Base-by-base conservation (phyloP, 2,329 filamentous ascomycete species). In the Exophiala calicioides region DNA sequence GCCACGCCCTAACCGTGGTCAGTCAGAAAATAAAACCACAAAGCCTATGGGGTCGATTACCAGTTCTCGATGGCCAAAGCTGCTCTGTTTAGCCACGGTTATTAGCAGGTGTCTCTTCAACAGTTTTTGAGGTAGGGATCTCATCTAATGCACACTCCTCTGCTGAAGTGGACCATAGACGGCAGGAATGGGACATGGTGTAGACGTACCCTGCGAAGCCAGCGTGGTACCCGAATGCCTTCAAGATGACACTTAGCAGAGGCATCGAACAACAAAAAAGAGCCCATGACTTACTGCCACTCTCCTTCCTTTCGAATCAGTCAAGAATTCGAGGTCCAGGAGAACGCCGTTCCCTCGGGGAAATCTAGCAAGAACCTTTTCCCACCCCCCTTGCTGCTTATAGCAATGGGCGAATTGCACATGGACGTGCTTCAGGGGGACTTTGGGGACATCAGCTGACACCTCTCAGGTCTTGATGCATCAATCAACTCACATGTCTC, bases 281-380 rank as follows among this genome's bases (percentile, higher is more conserved):
- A 18, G 19, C 30, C 15, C 19, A 15, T 32, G 15, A 32, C 30
- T 16, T 30, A 41, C 37, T 30, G 68, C 68, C 47, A 70, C 67
- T 53, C 68, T 63, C 80, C 86, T 76, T 30, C 86, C 86, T 23
- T 72, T 76, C 54, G 83, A 79, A 58, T 93, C 85, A 29, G 80
- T 79, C 31, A 95, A 75, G 66, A 95, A 95, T 66, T 95, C 90
- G 27, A 96, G 78, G 62, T 95, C 90, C 50, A 90, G 80, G 12
- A 95, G 80, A 1, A 80, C 84, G 57, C 88, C 88, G 44, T 82
- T 80, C 46, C 87, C 89, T 19, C 81, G 78, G 24, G 85, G 78
- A 67, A 90, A 95, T 47, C 90, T 79, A 48, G 81, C 76, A 10
- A 95, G 80, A 6, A 88, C 86, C 35, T 79, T 78, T 47, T 88